Evolutionary conservation across 2,329 filamentous ascomycete species (phyloP).

Genomic region (Penicillium sp.): DNA sequence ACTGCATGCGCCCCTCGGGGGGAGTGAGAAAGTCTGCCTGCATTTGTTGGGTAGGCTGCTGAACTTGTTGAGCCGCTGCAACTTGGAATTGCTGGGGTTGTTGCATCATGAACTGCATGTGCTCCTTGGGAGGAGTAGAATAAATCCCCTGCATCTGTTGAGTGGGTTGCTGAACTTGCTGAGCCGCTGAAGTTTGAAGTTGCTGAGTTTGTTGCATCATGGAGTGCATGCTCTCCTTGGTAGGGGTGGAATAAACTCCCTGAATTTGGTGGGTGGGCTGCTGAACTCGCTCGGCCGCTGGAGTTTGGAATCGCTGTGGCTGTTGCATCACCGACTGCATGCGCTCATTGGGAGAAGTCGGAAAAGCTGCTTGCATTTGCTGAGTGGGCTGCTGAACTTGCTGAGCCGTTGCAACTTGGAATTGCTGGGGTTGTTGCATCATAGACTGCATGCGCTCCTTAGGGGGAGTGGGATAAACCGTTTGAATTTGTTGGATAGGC

Average conservation of each 20-base stretch:
- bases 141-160: no score
- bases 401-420: no score
- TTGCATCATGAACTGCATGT: no score
- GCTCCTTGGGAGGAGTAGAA: no score
- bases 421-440: not conserved
- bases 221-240: not conserved
- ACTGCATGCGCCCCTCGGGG: not conserved
- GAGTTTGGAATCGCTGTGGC: not conserved
- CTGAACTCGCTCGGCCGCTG: not conserved
- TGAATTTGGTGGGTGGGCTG: not conserved
- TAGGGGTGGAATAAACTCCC: not conserved
- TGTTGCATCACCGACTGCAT: not conserved
- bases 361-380: not conserved
- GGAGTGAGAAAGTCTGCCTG: not conserved
- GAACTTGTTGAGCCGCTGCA: no score
- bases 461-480: no score
- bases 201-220: not conserved
- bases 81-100: not conserved
- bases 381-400: no score
- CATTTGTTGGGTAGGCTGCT: not conserved
- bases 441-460: no score
- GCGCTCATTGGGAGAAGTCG: not conserved
- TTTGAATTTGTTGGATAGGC: no score
- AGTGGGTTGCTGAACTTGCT: no score
- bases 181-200: not conserved